A percentile compares a stretch with the other conserved stretches of the same genome.
These are phyloP conservation scores for Cephaloascus albidus DNA, from an alignment of 805 yeast species.

Conservation along the genomic window DNA sequence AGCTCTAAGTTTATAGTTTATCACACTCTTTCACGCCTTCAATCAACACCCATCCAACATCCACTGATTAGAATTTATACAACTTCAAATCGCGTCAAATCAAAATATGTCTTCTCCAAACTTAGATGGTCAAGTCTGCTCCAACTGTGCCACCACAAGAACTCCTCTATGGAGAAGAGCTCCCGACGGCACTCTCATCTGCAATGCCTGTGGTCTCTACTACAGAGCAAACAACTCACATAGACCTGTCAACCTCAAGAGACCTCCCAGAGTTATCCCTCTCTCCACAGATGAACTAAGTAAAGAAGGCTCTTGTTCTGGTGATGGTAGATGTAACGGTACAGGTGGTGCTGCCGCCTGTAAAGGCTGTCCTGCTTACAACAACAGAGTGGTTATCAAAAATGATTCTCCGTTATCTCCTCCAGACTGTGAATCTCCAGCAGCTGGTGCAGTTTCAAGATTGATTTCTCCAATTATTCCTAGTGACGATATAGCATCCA, in stretches of 20 bases:
- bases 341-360: constrained; percentile 80
- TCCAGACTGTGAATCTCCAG: not conserved
- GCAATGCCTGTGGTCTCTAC: constrained; percentile 55
- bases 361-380: constrained; percentile 75
- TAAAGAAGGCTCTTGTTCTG: constrained; percentile 51
- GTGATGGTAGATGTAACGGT: constrained; percentile 78
- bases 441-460: not conserved
- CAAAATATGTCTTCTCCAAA: not conserved
- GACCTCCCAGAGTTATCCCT: constrained; percentile 42
- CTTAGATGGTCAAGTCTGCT: constrained; percentile 34
- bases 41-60: too few relatives aligned
- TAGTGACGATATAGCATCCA: not conserved
- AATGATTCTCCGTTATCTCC: constrained; percentile 2
- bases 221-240: constrained; percentile 50
- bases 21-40: too few relatives aligned
- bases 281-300: constrained; percentile 21
- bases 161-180: constrained; percentile 55
- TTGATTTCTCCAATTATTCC: not conserved
- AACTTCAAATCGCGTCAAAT: too few relatives aligned
- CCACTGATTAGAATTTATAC: too few relatives aligned
- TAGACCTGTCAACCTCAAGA: constrained; percentile 57
- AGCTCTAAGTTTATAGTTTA: too few relatives aligned
- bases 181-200: constrained; percentile 43
- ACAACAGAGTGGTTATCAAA: constrained; percentile 48
- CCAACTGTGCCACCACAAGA: constrained; percentile 46